These are phyloP conservation scores for Tardiomyces blankii DNA, from an alignment of 1,139 yeast species.

Conservation along the genomic window DNA sequence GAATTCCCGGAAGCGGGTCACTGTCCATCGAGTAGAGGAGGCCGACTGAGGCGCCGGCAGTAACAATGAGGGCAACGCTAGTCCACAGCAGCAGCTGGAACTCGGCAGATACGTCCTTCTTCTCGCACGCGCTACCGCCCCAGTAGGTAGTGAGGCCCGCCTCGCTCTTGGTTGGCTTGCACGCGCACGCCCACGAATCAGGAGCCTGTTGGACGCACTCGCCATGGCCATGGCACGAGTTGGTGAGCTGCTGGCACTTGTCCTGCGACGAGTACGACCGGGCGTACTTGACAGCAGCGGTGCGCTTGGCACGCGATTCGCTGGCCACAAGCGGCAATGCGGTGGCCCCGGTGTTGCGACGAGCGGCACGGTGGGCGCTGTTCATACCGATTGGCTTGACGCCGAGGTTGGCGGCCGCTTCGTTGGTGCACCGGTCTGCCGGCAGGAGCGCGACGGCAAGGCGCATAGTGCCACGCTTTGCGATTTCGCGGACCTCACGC, in stretches of 20 bases:
- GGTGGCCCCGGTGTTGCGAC: background rate
- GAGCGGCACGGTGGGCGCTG: background rate
- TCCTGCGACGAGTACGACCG: background rate
- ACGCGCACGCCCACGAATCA: slow-evolving; percentile 42
- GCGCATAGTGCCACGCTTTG: background rate
- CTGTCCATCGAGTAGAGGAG: slow-evolving; percentile 43
- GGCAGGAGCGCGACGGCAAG: background rate
- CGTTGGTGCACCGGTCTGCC: background rate
- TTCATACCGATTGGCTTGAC: background rate
- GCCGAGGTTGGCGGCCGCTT: background rate
- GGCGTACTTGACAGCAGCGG: background rate
- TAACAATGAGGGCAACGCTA: slow-evolving; percentile 34
- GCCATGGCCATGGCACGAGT: background rate
- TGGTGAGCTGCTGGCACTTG: background rate
- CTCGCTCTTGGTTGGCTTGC: slow-evolving; percentile 40
- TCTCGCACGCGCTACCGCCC: slow-evolving; percentile 58
- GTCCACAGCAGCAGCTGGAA: slow-evolving; percentile 64
- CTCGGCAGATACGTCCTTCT: slow-evolving; percentile 52
- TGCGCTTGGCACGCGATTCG: background rate
- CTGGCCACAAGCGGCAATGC: background rate
- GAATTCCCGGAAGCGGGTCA: slow-evolving; percentile 58
- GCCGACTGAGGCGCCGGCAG: slow-evolving; percentile 43
- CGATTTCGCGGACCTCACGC: background rate
- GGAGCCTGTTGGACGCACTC: background rate
- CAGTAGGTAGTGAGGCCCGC: slow-evolving; percentile 46